Base-by-base conservation (phyloP, 345 rosid species). In the Lumnitzera racemosa region DNA sequence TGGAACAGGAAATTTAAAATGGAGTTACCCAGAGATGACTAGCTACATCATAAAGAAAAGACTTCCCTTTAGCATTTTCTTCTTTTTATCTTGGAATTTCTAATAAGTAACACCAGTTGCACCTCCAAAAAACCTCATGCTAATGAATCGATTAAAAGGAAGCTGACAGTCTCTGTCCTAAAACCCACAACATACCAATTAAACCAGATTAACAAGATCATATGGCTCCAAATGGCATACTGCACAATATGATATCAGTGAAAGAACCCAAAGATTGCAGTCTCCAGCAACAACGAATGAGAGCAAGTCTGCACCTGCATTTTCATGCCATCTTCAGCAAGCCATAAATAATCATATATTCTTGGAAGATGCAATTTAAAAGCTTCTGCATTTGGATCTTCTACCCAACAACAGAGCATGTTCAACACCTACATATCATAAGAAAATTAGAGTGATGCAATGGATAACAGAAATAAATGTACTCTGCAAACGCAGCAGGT, bases 261-360 rank as follows among this genome's bases (percentile, higher is more conserved):
- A 36, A 5, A 36, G 43, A 36, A 36, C 11, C 7, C 43, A 36
- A 70, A 24, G 46, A 43, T 55, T 58, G 16, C 13, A 24, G 65
- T 63, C 13, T 16, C 60, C 6, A 57, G 60, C 41, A 57, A 41
- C 41, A 46, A 41, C 16, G 60, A 48, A 41, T 24, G 46, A 36
- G n/a, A 9, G 0, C 46, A 57, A 46, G 12, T 29, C 47, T 0
- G 11, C 48, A 85, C 97, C 99, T 90, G 95, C 96, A 94, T 84
- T 86, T 94, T 94, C 99, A 90, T 88, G 69, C 99, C 99, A 82
- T 94, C 99, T 83, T 94, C 97, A 59, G 99, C 97, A 65, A 90
- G 5, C 99, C 99, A 94, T 48, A 94, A 77, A 69, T 76, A 90
- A 72, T 94, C 99, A 67, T 82, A 27, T 58, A 94, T 62, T 77